Base-by-base conservation (phyloP, 164 flowering plant genomes). In the Nymphaea thermarum region DNA sequence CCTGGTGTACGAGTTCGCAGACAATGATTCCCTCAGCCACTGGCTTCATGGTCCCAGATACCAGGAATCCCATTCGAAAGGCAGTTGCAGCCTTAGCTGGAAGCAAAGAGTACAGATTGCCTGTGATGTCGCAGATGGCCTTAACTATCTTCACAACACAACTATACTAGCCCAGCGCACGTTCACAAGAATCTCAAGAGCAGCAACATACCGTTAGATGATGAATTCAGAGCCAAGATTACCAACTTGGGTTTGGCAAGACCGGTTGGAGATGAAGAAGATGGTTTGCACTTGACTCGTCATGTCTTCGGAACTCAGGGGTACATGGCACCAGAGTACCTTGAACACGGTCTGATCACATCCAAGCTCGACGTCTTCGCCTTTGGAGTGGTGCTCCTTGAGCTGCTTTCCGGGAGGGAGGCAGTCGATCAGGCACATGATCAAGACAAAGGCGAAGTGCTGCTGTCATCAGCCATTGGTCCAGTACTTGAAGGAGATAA, bases 81-180 rank as follows among this genome's bases (percentile, higher is more conserved):
- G 66, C 16, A 63, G 3, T 25, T 6, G 16, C 45, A 18, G 18
- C 42, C 80, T 84, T 42, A 68, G 68, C 5, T 89, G 96, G 96
- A 84, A 77, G 71, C 86, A 84, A 76, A 78, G 96, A 68, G 78
- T 84, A 70, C 86, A 85, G 74, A 80, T 89, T 69, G 91, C 96
- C 0, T 71, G 77, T 43, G 87, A 86, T 65, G 69, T 82, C 0
- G 86, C 96, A 2, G 82, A 82, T 59, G 96, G 87, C 42, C 77
- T 89, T 53, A 80, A 89, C 66, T 87, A 89, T 72, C 86, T 89
- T 66, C 96, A 87, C 75, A 82, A 82, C 96, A 87, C 75, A 82
- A 82, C 68, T 86, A 79, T 57, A 70, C 78, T 2, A 75, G 71
- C 55, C 90, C 87, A 4, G 75, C 84, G 0, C 78, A 77, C 65